Evolutionary conservation across 768 basidiomycete genomes (phyloP), one percentile per base, ranked within the genome.

Genomic region (Trametes elegans): DNA sequence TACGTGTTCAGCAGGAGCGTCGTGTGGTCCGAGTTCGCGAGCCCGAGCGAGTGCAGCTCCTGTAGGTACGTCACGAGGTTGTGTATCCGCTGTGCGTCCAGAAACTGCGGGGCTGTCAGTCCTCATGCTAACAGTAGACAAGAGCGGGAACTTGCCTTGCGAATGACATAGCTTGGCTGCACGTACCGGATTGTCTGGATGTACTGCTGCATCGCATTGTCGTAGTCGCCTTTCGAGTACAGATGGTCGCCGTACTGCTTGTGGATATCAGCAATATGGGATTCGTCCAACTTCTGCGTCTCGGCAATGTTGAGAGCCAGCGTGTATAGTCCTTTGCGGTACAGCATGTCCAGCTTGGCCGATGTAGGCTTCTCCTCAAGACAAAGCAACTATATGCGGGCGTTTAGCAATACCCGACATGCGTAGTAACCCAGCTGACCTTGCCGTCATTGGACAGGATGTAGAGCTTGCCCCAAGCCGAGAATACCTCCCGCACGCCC

Each of bases 1-100:
- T 97, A 98, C 6, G 95, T 94, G 68, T 98, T 98, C 23, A 99
- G 82, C 3, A 99, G 80, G 7, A 99, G 84, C 0, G 97, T 98
- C 0, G 97, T 99, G 66, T 98, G 96, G 64, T 98, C 95, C 0
- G 93, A 84, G 64, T 96, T 98, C 26, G 97, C 96, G 6, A 96
- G 83, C 0, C 90, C 88, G 0, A 87, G 78, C 1, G 90, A 79
- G 66, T 99, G 97, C 0, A 99, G 76, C 68, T 96, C 95, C 79
- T 98, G 95, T 0, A 99, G 80, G 69, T 98, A 99, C 1, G 90
- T 90, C 27, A 91, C 94, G 48, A 99, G 87, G 67, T 95, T 93
- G 59, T 94, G 89, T 51, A 98, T 97, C 2, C 95, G 79, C 66
- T 98, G 97, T 0, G 96, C 93, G 61, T 97, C 97, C 32, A 99